Conservation (phyloP, 176 grass and related monocot genomes). For the Carex myosuroides region DNA sequence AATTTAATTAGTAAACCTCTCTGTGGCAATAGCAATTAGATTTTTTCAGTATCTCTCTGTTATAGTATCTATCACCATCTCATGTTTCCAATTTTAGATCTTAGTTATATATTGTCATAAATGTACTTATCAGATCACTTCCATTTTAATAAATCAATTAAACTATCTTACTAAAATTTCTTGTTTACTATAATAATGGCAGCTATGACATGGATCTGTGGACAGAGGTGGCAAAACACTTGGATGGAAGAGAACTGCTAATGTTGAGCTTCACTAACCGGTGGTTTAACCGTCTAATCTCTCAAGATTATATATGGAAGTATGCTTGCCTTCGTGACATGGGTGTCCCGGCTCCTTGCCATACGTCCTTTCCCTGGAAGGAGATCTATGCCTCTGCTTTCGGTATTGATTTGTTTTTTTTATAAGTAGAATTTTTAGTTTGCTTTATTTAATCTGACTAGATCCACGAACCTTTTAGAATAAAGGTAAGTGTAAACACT, state of each 20-base stretch:
- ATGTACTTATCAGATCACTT: neutral
- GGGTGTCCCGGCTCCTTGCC: constrained; percentile 24
- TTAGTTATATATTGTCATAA: neutral
- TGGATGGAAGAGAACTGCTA: constrained; percentile 60
- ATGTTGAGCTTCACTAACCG: constrained; percentile 40
- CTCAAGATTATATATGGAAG: constrained; percentile 75
- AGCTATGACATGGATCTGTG: constrained; percentile 76
- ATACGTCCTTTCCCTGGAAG: constrained; percentile 57
- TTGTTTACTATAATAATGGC: constrained; percentile 20
- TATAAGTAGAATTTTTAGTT: neutral
- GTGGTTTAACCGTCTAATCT: constrained; percentile 64
- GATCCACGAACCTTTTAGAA: neutral
- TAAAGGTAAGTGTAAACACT: neutral
- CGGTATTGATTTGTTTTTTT: constrained; percentile 28
- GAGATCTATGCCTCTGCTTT: constrained; percentile 57
- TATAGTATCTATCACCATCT: neutral
- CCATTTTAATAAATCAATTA: neutral
- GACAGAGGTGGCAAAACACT: constrained; percentile 88
- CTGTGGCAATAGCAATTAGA: too few species aligned
- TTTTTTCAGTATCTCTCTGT: neutral
- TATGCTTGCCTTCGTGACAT: constrained; percentile 78
- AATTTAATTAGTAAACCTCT: neutral
- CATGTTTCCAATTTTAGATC: neutral
- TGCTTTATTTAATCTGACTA: neutral
- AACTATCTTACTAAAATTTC: neutral